Evolutionary conservation across 2,329 filamentous ascomycete genomes (phyloP).

Genomic region (Alternaria panax): DNA sequence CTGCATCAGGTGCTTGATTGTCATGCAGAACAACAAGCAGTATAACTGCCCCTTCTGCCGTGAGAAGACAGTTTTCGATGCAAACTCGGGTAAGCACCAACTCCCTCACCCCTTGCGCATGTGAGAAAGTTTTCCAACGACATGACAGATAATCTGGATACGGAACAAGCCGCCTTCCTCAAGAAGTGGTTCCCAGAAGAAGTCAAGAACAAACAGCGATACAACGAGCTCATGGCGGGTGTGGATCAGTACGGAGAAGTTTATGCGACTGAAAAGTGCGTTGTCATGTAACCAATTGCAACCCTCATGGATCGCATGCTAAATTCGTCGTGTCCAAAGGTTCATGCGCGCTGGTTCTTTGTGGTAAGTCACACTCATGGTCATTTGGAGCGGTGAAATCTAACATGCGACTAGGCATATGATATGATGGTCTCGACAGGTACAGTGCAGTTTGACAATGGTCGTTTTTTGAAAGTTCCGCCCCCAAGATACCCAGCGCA

Average conservation of each 20-base stretch:
- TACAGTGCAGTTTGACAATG: not conserved
- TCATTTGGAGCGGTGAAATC: not conserved
- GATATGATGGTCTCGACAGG: not conserved
- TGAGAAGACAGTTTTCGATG: slow-evolving; percentile 72
- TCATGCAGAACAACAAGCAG: slow-evolving; percentile 75
- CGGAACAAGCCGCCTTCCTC: slow-evolving; percentile 71
- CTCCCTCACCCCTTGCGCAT: not conserved
- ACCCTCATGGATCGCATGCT: not conserved
- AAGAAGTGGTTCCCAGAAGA: slow-evolving; percentile 82
- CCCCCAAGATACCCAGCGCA: slow-evolving; percentile 6
- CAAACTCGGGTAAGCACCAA: slow-evolving; percentile 69
- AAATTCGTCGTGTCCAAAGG: slow-evolving; percentile 10
- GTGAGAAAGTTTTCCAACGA: not conserved
- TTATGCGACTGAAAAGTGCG: slow-evolving; percentile 66
- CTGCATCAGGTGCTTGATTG: slow-evolving; percentile 83
- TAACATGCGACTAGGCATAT: not conserved
- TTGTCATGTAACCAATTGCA: slow-evolving; percentile 60
- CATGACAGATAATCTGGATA: slow-evolving; percentile 71
- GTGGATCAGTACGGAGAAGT: slow-evolving; percentile 74
- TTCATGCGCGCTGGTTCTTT: slow-evolving; percentile 26
- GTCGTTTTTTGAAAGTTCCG: not conserved
- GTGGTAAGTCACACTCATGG: slow-evolving; percentile 9
- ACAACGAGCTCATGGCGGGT: slow-evolving; percentile 78
- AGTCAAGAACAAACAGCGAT: slow-evolving; percentile 63
- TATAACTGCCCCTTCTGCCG: slow-evolving; percentile 79